Evolutionary conservation across 2,329 filamentous ascomycete genomes (phyloP).

Genomic region (Dactylellina cionopaga): DNA sequence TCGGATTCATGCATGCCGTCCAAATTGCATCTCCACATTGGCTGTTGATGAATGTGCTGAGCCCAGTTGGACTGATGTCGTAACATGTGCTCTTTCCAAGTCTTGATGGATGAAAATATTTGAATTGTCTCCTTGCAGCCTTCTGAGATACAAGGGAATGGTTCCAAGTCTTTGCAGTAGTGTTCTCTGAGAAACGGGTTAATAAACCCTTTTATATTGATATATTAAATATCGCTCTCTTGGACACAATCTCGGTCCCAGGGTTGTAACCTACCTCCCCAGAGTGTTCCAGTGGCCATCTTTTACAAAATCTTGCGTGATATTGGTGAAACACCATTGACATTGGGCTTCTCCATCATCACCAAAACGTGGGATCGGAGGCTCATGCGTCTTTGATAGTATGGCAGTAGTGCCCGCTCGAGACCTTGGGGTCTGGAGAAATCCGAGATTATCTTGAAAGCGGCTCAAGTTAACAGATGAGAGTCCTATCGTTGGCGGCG

Average conservation of each 20-base stretch:
- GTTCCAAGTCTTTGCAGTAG: constrained; percentile 1
- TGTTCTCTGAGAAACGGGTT: background rate
- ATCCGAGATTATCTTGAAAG: background rate
- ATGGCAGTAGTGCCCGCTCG: background rate
- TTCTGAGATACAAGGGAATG: background rate
- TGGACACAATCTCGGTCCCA: background rate
- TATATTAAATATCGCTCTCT: background rate
- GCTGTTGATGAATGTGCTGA: background rate
- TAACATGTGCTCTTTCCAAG: background rate
- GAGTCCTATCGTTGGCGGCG: background rate
- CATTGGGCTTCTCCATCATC: background rate
- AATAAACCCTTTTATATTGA: background rate
- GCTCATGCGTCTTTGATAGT: background rate
- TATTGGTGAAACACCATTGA: background rate
- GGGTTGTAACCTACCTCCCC: background rate
- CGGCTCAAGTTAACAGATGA: background rate
- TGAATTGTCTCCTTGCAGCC: background rate
- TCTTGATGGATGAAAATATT: background rate
- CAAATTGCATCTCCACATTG: background rate
- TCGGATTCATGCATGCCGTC: constrained; percentile 4
- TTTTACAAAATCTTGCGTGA: background rate
- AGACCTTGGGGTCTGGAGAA: background rate
- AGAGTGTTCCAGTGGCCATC: background rate
- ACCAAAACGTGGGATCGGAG: background rate
- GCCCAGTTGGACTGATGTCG: background rate